Evolutionary conservation across 495 filamentous ascomycete genomes (phyloP), one percentile per base, ranked within the genome.

Genomic region (Annulohypoxylon maeteangense): DNA sequence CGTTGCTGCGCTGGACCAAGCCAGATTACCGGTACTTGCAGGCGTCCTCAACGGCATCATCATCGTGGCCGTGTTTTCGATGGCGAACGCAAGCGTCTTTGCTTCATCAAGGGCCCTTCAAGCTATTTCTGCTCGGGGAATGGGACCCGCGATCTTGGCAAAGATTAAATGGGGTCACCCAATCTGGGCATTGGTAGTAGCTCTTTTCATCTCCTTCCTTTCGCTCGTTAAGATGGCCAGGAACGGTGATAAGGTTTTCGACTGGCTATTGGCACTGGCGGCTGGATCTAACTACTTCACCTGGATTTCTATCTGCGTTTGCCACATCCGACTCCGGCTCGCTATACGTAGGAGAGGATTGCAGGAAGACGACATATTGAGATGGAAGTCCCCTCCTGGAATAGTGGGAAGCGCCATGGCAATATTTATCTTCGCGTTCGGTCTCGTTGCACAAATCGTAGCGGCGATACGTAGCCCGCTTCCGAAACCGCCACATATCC

Each of bases 41-140:
- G 86, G 85, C 29, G 81, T 91, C 34, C 87, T 92, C 77, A 91
- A 90, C 68, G 86, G 82, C 31, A 81, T 90, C 38, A 89, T 91
- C 74, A 85, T 87, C 18, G 78, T 89, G 18, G 54, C 83, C 83
- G 75, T 82, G 32, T 79, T 83, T 45, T 77, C 73, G 38, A 87
- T 89, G 54, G 87, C 86, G 65, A 89, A 87, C 73, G 88, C 87
- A 2, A 84, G 83, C 53, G 86, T 85, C 10, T 90, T 80, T 68
- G 87, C 79, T 54, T 86, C 86, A 0, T 87, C 84, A 8, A 84
- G 87, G 18, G 88, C 87, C 1, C 80, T 89, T 54, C 86, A 88
- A 73, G 86, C 86, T 40, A 80, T 89, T 32, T 83, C 81, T 31
- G 64, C 70, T 1, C 76, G 80, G 20, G 81, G 82, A 18, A 88